Evolutionary conservation across 257 asterid species (phyloP).

Genomic region (Fraxinus anomala): DNA sequence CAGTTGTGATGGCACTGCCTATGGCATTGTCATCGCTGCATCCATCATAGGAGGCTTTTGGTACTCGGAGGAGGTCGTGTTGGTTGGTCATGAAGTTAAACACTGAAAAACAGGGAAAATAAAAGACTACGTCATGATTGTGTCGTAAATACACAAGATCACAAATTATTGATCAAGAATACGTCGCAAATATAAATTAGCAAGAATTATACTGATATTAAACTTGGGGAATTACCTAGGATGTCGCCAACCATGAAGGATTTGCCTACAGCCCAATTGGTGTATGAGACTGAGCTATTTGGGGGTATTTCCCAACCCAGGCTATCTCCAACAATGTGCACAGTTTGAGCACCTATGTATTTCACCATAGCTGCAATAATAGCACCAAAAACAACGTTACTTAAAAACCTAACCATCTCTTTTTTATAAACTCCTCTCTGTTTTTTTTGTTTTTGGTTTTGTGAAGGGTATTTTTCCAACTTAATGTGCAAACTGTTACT

Average conservation of each 20-base stretch:
- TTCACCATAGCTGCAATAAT: conserved; percentile 18
- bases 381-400: conserved; percentile 19
- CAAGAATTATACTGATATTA: no score
- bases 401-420: not conserved
- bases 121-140: not conserved
- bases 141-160: no score
- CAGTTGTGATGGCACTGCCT: conserved; percentile 26
- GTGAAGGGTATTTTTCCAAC: no score
- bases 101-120: conserved; percentile 18
- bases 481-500: no score
- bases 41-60: conserved; percentile 40
- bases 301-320: conserved; percentile 44
- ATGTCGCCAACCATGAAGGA: conserved; percentile 43
- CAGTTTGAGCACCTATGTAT: conserved; percentile 35
- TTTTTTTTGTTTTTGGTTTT: no score
- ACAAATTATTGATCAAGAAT: not conserved
- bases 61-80: conserved; percentile 48
- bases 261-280: conserved; percentile 40
- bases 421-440: no score
- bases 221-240: conserved; percentile 25
- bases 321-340: conserved; percentile 39
- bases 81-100: conserved; percentile 41
- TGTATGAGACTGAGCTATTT: conserved; percentile 26
- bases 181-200: no score
- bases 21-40: conserved; percentile 40